Conservation (phyloP, 2,329 filamentous ascomycete species). For the Truncatella angustata region DNA sequence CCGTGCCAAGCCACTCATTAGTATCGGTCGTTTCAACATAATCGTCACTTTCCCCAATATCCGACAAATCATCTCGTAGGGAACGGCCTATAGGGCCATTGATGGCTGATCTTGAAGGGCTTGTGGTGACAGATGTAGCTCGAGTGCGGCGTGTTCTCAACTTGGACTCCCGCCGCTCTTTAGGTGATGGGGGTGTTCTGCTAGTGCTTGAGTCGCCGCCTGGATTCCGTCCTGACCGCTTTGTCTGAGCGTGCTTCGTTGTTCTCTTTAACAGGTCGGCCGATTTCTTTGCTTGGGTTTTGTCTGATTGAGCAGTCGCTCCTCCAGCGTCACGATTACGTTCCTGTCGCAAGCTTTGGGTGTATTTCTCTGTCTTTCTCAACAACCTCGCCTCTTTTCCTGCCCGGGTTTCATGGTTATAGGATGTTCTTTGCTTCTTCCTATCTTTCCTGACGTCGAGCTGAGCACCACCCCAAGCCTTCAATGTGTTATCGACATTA, state of each 20-base stretch:
- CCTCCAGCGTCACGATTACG: too few species aligned
- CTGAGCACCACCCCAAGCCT: constrained; percentile 14
- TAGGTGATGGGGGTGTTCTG: not conserved
- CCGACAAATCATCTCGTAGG: not conserved
- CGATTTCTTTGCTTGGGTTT: not conserved
- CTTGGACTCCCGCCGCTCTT: not conserved
- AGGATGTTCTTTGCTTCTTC: not conserved
- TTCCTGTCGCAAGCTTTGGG: too few species aligned
- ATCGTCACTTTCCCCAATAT: not conserved
- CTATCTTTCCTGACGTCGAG: not conserved
- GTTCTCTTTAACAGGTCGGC: too few species aligned
- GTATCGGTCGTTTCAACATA: constrained; percentile 1
- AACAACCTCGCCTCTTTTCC: not conserved
- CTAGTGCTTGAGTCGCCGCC: too few species aligned
- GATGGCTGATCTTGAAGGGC: too few species aligned
- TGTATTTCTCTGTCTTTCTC: not conserved
- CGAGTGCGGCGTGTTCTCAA: not conserved
- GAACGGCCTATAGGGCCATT: not conserved
- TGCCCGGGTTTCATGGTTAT: not conserved
- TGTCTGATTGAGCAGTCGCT: not conserved
- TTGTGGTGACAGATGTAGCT: not conserved
- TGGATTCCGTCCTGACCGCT: too few species aligned
- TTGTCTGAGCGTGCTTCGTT: too few species aligned
- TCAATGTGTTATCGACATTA: constrained; percentile 9
- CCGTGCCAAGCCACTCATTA: constrained; percentile 2